phyloP scores from a whole-genome alignment of 805 yeast species.

The Nakazawaea anatomiae region DNA sequence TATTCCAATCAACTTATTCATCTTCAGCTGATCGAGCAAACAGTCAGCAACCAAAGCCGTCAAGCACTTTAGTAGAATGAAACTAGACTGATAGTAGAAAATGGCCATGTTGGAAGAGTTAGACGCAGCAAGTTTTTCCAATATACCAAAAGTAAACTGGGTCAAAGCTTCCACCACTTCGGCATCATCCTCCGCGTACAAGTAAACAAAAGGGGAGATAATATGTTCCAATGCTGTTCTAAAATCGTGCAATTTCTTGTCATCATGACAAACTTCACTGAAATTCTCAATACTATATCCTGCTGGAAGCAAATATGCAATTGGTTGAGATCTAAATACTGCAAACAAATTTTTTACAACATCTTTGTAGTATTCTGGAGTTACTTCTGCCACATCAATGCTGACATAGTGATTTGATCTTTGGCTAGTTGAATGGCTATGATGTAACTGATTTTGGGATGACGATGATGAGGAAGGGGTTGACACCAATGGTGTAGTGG shows the following conservation, averaged over 20 bases:
- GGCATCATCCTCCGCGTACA: conserved; percentile 30
- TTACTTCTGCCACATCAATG: conserved; percentile 11
- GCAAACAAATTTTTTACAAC: conserved; percentile 5
- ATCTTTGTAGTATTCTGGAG: conserved; percentile 7
- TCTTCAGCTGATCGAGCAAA: conserved; percentile 6
- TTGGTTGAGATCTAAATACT: conserved; percentile 4
- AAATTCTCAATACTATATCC: neutral
- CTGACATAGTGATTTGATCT: neutral
- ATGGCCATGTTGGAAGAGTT: neutral
- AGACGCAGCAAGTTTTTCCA: conserved; percentile 24
- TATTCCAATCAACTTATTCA: conserved; percentile 31
- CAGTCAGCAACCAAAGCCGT: conserved; percentile 19
- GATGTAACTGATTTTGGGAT: conserved; percentile 1
- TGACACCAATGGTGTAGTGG: conserved; percentile 6
- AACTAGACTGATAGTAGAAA: conserved; percentile 1
- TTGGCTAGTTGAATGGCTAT: neutral
- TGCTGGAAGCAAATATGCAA: conserved; percentile 4
- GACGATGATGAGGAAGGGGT: conserved; percentile 1
- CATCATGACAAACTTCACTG: neutral
- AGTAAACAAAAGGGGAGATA: conserved; percentile 27
- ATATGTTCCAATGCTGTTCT: conserved; percentile 5
- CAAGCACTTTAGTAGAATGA: neutral
- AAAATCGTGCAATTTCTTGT: neutral
- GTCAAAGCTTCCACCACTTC: conserved; percentile 29
- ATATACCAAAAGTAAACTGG: conserved; percentile 30